Evolutionary conservation across 345 rosid genomes (phyloP).

Genomic region (Salix udensis): DNA sequence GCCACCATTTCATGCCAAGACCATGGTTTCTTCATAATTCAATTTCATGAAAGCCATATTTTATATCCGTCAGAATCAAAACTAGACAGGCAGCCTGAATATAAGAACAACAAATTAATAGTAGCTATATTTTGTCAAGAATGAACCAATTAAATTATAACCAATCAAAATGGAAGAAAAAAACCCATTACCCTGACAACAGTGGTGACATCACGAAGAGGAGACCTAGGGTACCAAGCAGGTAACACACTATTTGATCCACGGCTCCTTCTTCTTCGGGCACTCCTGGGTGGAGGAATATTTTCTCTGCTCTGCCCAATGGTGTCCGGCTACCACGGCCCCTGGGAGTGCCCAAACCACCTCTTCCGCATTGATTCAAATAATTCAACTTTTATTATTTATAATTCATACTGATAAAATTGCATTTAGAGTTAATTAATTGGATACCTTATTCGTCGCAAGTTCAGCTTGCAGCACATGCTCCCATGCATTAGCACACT

Average conservation of each 20-base stretch:
- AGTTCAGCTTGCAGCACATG: neutral
- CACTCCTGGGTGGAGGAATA: conserved; percentile 5
- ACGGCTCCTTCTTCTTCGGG: conserved; percentile 29
- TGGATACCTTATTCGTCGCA: neutral
- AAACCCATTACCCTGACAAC: conserved; percentile 46
- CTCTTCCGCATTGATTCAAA: conserved; percentile 19
- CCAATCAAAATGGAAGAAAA: neutral
- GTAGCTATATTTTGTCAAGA: no score
- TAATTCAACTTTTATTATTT: neutral
- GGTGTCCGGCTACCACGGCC: conserved; percentile 27
- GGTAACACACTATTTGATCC: conserved; percentile 45
- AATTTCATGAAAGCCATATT: no score
- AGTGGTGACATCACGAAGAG: conserved; percentile 65
- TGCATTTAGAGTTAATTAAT: neutral
- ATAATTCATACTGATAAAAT: neutral
- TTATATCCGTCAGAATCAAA: no score
- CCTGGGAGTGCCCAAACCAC: conserved; percentile 37
- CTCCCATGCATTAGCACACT: neutral
- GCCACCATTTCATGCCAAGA: no score
- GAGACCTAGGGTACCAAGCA: conserved; percentile 81
- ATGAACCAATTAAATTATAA: neutral
- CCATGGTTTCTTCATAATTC: no score
- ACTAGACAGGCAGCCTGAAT: no score
- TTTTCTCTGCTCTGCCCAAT: conserved; percentile 46
- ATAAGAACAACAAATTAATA: no score